phyloP scores from a whole-genome alignment of 129 eudicot genomes.

The Mikania micrantha region DNA sequence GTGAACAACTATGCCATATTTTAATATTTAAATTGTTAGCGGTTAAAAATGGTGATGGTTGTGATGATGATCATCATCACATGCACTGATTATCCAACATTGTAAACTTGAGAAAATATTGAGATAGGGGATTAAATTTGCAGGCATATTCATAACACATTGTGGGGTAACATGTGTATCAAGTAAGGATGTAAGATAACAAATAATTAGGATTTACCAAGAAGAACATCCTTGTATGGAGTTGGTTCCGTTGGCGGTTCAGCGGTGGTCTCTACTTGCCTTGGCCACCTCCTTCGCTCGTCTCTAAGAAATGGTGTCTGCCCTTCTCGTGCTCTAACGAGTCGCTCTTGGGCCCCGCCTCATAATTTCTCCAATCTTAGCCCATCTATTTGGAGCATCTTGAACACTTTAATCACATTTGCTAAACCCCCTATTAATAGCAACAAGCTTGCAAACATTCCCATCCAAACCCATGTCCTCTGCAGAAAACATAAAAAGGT shows the following conservation, averaged over 20 bases:
- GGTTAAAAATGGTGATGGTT: too few relatives aligned
- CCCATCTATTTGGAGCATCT: slow-evolving; percentile 73
- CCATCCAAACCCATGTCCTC: slow-evolving; percentile 63
- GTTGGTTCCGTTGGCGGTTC: slow-evolving; percentile 29
- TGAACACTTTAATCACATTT: slow-evolving; percentile 85
- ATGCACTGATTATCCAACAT: too few relatives aligned
- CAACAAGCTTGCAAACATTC: slow-evolving; percentile 58
- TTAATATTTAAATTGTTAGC: too few relatives aligned
- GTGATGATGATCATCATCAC: too few relatives aligned
- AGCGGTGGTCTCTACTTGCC: slow-evolving; percentile 14
- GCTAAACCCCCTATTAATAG: slow-evolving; percentile 68
- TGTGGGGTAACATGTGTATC: neutral
- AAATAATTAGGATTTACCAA: slow-evolving; percentile 43
- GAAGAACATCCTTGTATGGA: slow-evolving; percentile 82
- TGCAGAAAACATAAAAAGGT: slow-evolving; percentile 24
- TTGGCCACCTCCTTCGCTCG: slow-evolving; percentile 34
- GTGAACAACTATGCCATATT: too few relatives aligned
- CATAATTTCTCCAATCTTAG: slow-evolving; percentile 76
- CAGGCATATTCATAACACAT: neutral
- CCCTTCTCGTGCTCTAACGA: slow-evolving; percentile 54
- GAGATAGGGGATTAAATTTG: too few relatives aligned
- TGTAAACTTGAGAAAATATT: neutral
- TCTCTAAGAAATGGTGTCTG: slow-evolving; percentile 53
- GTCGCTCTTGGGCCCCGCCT: slow-evolving; percentile 88
- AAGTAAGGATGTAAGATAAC: neutral